phyloP scores from a whole-genome alignment of 2,329 filamentous ascomycete species.

The Fusarium clavum region DNA sequence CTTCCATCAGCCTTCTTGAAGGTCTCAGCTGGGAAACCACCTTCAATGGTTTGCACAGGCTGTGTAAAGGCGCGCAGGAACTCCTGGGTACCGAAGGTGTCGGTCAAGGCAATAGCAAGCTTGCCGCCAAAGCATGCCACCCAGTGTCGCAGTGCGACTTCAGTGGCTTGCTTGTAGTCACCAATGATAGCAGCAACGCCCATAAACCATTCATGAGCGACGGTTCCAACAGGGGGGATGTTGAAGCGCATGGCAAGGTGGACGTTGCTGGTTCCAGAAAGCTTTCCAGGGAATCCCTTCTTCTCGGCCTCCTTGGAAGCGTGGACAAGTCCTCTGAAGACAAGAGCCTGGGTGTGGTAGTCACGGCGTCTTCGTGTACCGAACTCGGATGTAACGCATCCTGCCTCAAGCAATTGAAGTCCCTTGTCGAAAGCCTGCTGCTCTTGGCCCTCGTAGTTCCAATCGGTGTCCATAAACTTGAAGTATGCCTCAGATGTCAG shows the following conservation, averaged over 20 bases:
- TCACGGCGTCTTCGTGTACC: conserved; percentile 89
- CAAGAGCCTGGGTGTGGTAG: conserved; percentile 93
- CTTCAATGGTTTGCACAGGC: conserved; percentile 62
- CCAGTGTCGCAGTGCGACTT: conserved; percentile 88
- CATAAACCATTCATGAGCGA: conserved; percentile 99
- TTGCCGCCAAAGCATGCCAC: conserved; percentile 88
- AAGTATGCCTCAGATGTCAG: conserved; percentile 97
- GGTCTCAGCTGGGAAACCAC: conserved; percentile 56
- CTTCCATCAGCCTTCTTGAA: conserved; percentile 56
- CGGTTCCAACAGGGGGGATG: conserved; percentile 85
- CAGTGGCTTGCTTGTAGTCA: conserved; percentile 86
- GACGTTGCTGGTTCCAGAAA: conserved; percentile 94
- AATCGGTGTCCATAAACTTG: conserved; percentile 93
- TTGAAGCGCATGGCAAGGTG: conserved; percentile 95
- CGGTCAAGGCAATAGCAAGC: conserved; percentile 89
- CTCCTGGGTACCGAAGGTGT: conserved; percentile 92
- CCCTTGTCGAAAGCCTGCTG: conserved; percentile 88
- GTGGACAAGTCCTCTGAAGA: conserved; percentile 85
- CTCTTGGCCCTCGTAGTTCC: conserved; percentile 88
- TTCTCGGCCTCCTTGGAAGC: conserved; percentile 78
- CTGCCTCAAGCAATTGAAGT: conserved; percentile 78
- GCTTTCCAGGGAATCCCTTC: conserved; percentile 74
- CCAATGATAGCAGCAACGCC: conserved; percentile 91
- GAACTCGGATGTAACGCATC: conserved; percentile 93
- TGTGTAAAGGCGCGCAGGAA: conserved; percentile 88